A percentile compares a stretch with the other conserved stretches of the same genome.
Evolutionary conservation across 106 monocot species (phyloP).

Genomic region (Apostasia shenzhenica): DNA sequence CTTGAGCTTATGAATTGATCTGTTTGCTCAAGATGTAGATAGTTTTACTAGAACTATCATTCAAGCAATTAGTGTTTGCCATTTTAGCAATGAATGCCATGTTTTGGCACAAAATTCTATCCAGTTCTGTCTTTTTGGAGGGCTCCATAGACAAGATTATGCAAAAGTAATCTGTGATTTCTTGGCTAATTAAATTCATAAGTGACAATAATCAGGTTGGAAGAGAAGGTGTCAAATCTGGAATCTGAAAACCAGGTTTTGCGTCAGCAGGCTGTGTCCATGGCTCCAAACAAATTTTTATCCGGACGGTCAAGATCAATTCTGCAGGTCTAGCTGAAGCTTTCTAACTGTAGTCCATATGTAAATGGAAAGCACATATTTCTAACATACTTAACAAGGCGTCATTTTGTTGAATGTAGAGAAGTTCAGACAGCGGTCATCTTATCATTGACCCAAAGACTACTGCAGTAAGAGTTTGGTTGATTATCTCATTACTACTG

Average conservation of each 20-base stretch:
- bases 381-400: background rate
- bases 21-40: too few species aligned
- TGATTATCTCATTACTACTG: background rate
- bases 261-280: constrained; percentile 85
- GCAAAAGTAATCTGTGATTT: background rate
- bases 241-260: constrained; percentile 98
- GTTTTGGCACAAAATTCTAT: background rate
- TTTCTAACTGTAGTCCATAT: background rate
- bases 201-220: constrained; percentile 45
- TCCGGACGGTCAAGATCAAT: constrained; percentile 88
- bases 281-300: constrained; percentile 79
- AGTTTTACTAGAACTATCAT: too few species aligned
- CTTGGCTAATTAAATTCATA: background rate
- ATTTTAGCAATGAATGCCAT: background rate
- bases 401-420: constrained; percentile 38
- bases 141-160: background rate
- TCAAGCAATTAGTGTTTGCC: too few species aligned
- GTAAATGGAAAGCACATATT: background rate
- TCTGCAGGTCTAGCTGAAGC: constrained; percentile 39
- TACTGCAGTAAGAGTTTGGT: constrained; percentile 43
- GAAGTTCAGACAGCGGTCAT: constrained; percentile 59
- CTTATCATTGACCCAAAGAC: constrained; percentile 29
- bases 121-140: background rate
- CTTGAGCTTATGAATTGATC: too few species aligned
- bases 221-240: constrained; percentile 78